Base-by-base conservation (phyloP, 148 eudicot genomes). In the Chenopodium album region DNA sequence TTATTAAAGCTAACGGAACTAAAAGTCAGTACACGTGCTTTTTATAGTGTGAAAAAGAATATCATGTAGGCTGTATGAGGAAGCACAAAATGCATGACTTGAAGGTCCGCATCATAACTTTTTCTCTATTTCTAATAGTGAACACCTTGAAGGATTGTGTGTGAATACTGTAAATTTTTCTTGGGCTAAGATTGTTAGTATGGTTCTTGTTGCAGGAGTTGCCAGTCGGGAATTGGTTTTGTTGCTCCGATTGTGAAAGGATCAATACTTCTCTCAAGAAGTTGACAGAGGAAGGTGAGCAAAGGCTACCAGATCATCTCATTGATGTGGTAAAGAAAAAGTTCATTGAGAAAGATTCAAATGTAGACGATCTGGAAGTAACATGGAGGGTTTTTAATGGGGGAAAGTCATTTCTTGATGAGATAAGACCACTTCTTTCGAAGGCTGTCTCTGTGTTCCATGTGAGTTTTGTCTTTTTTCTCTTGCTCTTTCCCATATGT, bases 331-430 rank as follows among this genome's bases (percentile, higher is more conserved):
- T 93, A 54, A 90, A 86, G 85, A 86, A 82, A 84, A 95, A 93
- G 84, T 64, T 83, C 41, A 82, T 70, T 64, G 88, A 80, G 52
- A 85, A 81, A 83, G 86, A 88, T 66, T 72, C 84, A 26, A 82
- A 79, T 62, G 62, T 13, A 69, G 84, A 78, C 23, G 80, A 88
- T 79, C 80, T 84, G 78, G 90, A 90, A 84, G 82, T 95, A 54
- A 89, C 75, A 83, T 95, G 98, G 98, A 88, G 98, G 88, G 88
- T 95, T 79, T 80, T 93, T 54, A 89, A 89, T 86, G 93, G 97
- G 77, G 90, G 89, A 82, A 84, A 65, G 80, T 88, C 87, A 32
- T 81, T 52, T 70, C 56, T 76, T 48, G 92, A 85, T 73, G 94
- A 89, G 31, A 85, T 83, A 66, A 83, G 87, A 80, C 79, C 85